Conservation (phyloP, 1,139 yeast species). For the Ashbya aceris region DNA sequence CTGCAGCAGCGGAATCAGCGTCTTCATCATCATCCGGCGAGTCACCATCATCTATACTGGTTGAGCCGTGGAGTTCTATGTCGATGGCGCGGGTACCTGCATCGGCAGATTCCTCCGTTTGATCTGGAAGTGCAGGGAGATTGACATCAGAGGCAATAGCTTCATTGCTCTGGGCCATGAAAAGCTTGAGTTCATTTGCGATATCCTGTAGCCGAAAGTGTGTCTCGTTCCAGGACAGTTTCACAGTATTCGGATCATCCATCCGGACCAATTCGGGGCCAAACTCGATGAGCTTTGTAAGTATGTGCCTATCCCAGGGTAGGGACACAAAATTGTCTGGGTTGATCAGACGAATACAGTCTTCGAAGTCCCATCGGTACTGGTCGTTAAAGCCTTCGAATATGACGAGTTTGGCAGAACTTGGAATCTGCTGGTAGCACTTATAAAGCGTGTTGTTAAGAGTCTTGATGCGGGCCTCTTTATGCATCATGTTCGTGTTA, state of each 20-base stretch:
- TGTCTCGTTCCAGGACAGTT: conserved; percentile 2
- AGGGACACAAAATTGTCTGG: conserved; percentile 13
- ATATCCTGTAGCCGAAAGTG: neutral
- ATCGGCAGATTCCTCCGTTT: neutral
- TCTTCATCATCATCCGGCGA: conserved; percentile 1
- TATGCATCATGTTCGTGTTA: conserved; percentile 2
- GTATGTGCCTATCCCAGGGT: conserved; percentile 17
- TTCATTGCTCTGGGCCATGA: conserved; percentile 1
- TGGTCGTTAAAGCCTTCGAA: conserved; percentile 19
- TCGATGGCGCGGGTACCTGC: neutral
- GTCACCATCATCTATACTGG: neutral
- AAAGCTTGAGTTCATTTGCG: neutral
- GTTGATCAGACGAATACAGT: conserved; percentile 9
- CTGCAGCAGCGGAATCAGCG: conserved; percentile 5
- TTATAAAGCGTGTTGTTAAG: neutral
- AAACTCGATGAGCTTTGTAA: neutral
- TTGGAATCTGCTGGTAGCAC: conserved; percentile 1
- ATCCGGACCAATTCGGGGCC: conserved; percentile 2
- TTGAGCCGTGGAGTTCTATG: conserved; percentile 6
- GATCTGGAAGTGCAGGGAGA: neutral
- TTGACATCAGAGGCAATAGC: neutral
- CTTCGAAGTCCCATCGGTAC: conserved; percentile 15
- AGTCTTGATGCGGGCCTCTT: conserved; percentile 6
- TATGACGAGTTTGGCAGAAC: conserved; percentile 10
- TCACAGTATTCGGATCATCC: conserved; percentile 1